These are phyloP conservation scores for Dictyostelium capitatum DNA, from an alignment of 78 protist genomes.

Conservation along the genomic window DNA sequence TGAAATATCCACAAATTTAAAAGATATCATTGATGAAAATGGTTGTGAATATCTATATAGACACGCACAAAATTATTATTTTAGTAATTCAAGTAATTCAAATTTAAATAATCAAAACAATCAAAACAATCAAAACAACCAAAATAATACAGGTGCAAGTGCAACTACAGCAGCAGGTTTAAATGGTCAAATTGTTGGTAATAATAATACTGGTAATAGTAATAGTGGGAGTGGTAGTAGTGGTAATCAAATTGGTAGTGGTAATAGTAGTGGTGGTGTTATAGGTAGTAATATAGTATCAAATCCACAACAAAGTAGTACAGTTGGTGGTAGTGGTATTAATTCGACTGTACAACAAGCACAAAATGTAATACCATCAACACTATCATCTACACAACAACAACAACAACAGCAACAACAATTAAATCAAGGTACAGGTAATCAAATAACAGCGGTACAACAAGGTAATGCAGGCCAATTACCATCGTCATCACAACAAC, in stretches of 20 bases:
- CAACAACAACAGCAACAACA: not conserved
- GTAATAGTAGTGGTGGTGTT: not conserved
- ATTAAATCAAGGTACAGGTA: not conserved
- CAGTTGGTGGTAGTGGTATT: no score
- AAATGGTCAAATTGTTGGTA: not conserved
- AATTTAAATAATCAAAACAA: not conserved
- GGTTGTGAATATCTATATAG: conserved; percentile 69
- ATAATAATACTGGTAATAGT: not conserved
- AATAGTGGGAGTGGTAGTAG: not conserved
- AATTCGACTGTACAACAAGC: no score
- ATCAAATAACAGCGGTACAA: no score
- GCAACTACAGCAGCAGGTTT: not conserved
- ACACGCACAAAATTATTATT: conserved; percentile 41
- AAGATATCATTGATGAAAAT: conserved; percentile 82
- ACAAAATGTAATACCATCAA: no score
- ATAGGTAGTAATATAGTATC: no score
- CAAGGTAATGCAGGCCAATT: no score
- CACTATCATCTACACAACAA: not conserved
- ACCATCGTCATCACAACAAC: not conserved
- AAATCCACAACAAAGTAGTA: no score
- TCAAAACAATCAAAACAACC: not conserved
- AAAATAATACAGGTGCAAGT: not conserved
- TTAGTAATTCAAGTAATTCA: not conserved
- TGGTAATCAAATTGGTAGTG: not conserved
- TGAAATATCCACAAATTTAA: conserved; percentile 43